Evolutionary conservation across 2,329 filamentous ascomycete species (phyloP), one percentile per base, ranked within the genome.

Genomic region (Didymella arachidicola): DNA sequence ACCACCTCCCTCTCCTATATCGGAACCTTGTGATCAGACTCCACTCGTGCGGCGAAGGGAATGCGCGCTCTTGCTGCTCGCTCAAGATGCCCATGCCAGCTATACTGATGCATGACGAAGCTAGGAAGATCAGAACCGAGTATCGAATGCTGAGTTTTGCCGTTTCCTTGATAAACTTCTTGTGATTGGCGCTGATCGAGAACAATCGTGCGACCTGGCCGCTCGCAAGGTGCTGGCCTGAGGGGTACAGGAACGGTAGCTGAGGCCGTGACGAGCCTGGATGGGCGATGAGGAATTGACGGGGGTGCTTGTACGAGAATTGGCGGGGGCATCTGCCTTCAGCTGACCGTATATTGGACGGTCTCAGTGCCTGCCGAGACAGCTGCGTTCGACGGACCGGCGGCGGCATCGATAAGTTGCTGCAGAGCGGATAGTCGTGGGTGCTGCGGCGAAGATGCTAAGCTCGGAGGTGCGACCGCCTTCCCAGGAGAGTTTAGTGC

Each of bases 11-110:
- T 49, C 85, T 84, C 39, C 92, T 85, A 61, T 91, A 83, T 38
- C 83, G 81, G 77, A 89, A 86, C 25, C 92, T 83, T 44, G 89
- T 91, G 63, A 86, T 78, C 75, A 87, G 89, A 0, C 81, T 81
- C 92, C 93, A 97, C 74, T 96, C 93, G 26, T 86, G 84, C 1
- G 94, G 93, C 1, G 92, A 93, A 0, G 93, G 93, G 73, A 89
- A 91, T 51, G 85, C 81, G 46, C 89, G 84, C 78, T 97, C 93
- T 43, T 91, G 81, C 60, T 83, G 80, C 76, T 96, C 92, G 70
- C 93, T 89, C 71, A 89, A 83, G 34, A 92, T 73, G 16, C 88
- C 88, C 62, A 87, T 86, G 64, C 84, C 83, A 38, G 88, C 85
- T 10, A 90, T 79, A 38, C 86, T 79, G 41, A 87, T 77, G 59